A percentile compares a stretch with the other conserved stretches of the same genome.
These are phyloP conservation scores for Vaccinium macrocarpon DNA, from an alignment of 148 eudicot species.

Conservation along the genomic window DNA sequence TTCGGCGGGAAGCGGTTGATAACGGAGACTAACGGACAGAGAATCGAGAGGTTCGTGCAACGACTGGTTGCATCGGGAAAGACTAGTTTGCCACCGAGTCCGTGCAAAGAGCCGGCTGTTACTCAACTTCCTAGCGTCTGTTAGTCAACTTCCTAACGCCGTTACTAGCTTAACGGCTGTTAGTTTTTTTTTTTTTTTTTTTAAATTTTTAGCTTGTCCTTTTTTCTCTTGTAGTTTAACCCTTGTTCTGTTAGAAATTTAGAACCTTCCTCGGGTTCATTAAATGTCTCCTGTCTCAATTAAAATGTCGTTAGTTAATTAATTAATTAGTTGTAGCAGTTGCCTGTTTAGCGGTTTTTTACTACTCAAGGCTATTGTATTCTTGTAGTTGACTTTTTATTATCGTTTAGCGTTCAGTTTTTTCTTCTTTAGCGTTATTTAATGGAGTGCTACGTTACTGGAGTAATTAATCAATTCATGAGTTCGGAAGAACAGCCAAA, in stretches of 20 bases:
- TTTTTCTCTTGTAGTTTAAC: neutral
- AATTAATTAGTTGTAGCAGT: neutral
- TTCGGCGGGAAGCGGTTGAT: constrained; percentile 90
- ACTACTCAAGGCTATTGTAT: neutral
- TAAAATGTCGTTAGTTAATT: neutral
- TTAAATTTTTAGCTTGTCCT: neutral
- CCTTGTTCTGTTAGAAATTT: neutral
- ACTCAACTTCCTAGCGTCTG: constrained; percentile 66
- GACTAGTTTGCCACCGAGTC: constrained; percentile 82
- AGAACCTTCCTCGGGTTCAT: constrained; percentile 4
- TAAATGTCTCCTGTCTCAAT: neutral
- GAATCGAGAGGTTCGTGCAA: constrained; percentile 67
- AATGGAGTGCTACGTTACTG: too few relatives aligned
- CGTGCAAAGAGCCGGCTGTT: constrained; percentile 66
- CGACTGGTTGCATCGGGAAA: constrained; percentile 59
- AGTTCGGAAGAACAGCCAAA: too few relatives aligned
- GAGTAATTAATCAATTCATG: too few relatives aligned
- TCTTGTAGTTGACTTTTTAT: neutral
- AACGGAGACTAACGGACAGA: constrained; percentile 72
- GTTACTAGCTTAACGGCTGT: neutral
- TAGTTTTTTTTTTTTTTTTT: neutral
- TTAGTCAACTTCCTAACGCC: constrained; percentile 55
- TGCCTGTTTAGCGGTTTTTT: neutral
- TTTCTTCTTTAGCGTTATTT: neutral
- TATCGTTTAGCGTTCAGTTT: neutral